Base-by-base conservation (phyloP, 352 stramenopile genomes). In the Pythium biforme region DNA sequence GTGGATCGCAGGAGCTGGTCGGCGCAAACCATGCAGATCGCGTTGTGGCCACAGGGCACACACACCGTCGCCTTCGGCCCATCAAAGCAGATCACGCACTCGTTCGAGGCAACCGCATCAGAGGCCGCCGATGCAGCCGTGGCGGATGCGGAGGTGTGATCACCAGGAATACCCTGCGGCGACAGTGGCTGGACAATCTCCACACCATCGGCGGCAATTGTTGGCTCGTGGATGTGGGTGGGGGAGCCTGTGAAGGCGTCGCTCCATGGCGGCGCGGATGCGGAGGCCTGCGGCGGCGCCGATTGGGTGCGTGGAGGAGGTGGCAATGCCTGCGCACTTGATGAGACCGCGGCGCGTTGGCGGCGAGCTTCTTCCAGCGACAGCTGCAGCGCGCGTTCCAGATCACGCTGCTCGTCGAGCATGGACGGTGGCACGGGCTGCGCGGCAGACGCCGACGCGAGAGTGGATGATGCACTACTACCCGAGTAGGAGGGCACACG, bases 11-110 rank as follows among this genome's bases (percentile, higher is more conserved):
- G 50, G 29, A 95, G 67, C 47, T 90, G 76, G 17, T 79, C 64
- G 0, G 86, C 86, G 53, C 87, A 95, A 62, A 78, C 64, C 80
- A 89, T 90, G 56, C 87, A 95, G 49, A 94, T 81, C n/a, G 87
- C 87, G 46, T 94, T 90, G 73, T 95, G 87, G 41, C 87, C 87
- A 23, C 87, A 95, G 0, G 87, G 87, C 20, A 95, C 83, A 39
- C 85, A 94, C 6, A 94, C 85, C 0, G 81, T 86, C 17, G 74
- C 62, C 62, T 94, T 80, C 20, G 81, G 77, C 0, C 73, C 82
- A 56, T 95, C 87, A 66, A 94, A 93, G 69, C 87, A 94, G 31
- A 95, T 87, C 0, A 95, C 72, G 50, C 87, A 95, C 57, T 95
- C 87, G 49, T 33, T 62, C n/a, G 55, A 39, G 11, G 54, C 23